Evolutionary conservation across 352 stramenopile genomes (phyloP).

Genomic region (Phytophthora cajani): DNA sequence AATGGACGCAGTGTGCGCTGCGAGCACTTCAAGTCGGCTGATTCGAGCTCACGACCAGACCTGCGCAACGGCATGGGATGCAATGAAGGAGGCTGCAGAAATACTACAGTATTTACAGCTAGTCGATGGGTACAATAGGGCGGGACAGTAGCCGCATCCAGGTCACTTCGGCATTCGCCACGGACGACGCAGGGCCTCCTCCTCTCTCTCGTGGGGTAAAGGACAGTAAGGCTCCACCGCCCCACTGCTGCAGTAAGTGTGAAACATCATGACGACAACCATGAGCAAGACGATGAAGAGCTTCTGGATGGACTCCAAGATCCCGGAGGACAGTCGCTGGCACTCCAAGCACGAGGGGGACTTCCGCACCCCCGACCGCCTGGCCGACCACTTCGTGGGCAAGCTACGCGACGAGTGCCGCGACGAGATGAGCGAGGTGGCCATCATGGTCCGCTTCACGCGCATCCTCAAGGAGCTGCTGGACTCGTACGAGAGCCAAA

Average conservation of each 20-base stretch:
- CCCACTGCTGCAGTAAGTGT: background rate
- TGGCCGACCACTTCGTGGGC: conserved; percentile 36
- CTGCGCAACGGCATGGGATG: background rate
- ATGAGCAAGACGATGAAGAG: conserved; percentile 38
- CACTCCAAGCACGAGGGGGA: conserved; percentile 32
- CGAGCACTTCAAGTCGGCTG: background rate
- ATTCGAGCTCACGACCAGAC: background rate
- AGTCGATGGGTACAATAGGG: background rate
- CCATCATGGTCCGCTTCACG: conserved; percentile 37
- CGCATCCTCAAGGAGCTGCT: conserved; percentile 34
- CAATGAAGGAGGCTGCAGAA: background rate
- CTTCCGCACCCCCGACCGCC: conserved; percentile 23
- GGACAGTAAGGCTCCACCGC: background rate
- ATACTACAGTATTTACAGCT: background rate
- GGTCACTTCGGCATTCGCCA: background rate
- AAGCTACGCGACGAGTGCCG: conserved; percentile 26
- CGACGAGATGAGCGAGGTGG: conserved; percentile 22
- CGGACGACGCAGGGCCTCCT: background rate
- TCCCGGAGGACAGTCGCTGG: conserved; percentile 35
- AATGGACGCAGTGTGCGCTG: no score
- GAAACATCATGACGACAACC: conserved; percentile 4
- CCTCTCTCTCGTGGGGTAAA: background rate
- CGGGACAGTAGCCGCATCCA: background rate
- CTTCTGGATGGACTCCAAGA: conserved; percentile 44
- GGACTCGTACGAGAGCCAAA: conserved; percentile 42